phyloP scores from a whole-genome alignment of 257 asterid species.

The Craterostigma plantagineum region DNA sequence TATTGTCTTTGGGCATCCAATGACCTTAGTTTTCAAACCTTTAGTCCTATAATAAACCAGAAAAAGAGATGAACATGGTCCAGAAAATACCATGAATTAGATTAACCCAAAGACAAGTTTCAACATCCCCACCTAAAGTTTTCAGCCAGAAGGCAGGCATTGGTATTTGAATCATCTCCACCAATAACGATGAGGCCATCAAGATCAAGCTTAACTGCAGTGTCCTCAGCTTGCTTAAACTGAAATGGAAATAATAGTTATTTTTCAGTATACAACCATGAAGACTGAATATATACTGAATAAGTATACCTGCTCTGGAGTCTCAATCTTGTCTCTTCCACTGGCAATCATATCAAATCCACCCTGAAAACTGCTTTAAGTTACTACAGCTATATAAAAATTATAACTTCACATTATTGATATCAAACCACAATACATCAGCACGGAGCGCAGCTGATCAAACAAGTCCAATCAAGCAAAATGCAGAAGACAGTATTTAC shows the following conservation, averaged over 20 bases:
- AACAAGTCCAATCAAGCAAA: not conserved
- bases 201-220: constrained; percentile 75
- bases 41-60: constrained; percentile 34
- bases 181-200: constrained; percentile 98
- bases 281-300: not conserved
- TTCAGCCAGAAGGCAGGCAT: constrained; percentile 97
- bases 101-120: not conserved
- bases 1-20: constrained; percentile 99
- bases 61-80: constrained; percentile 1
- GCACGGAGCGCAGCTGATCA: not conserved
- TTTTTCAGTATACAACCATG: not conserved
- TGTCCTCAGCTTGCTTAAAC: constrained; percentile 96
- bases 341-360: constrained; percentile 98
- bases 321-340: constrained; percentile 98
- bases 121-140: constrained; percentile 17
- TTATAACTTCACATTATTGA: not conserved
- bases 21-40: constrained; percentile 71
- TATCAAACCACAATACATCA: not conserved
- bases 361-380: constrained; percentile 33
- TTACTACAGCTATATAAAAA: not conserved
- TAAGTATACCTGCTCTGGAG: constrained; percentile 78
- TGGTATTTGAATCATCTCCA: constrained; percentile 98
- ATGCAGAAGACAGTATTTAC: no score
- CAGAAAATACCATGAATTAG: constrained; percentile 1
- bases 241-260: constrained; percentile 11